Percentiles rank a stretch among this genome's conserved stretches.
Evolutionary conservation across 1,284 basidiomycete species (phyloP).

Genomic region (Cutaneotrichosporon arboriforme): DNA sequence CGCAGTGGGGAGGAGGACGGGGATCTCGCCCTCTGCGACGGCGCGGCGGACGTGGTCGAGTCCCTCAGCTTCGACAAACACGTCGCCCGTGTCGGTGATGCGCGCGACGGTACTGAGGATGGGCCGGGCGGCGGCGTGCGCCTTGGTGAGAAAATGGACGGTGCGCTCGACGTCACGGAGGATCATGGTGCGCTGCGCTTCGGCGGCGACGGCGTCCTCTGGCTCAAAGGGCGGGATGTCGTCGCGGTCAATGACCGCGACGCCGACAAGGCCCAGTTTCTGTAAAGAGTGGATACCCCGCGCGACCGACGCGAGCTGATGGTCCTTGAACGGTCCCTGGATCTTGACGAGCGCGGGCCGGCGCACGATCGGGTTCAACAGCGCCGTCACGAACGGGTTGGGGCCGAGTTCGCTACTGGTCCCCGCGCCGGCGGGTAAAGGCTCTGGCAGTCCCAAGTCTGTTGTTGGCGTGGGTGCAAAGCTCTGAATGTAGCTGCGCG

Average conservation of each 20-base stretch:
- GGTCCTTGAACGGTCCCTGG: constrained; percentile 93
- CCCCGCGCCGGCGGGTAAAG: constrained; percentile 21
- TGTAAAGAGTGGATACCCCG: constrained; percentile 91
- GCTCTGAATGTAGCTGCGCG: constrained; percentile 78
- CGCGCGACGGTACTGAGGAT: constrained; percentile 79
- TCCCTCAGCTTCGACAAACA: constrained; percentile 58
- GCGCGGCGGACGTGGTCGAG: constrained; percentile 79
- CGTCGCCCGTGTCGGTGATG: constrained; percentile 48
- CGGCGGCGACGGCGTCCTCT: constrained; percentile 28
- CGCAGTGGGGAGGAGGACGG: constrained; percentile 90
- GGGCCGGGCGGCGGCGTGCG: constrained; percentile 81
- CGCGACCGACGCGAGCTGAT: constrained; percentile 88
- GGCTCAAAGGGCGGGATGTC: constrained; percentile 62
- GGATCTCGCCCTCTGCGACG: constrained; percentile 86
- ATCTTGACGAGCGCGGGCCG: constrained; percentile 82
- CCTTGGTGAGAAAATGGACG: constrained; percentile 73
- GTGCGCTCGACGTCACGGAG: constrained; percentile 78
- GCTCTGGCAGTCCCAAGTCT: constrained; percentile 19
- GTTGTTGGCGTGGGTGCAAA: constrained; percentile 55
- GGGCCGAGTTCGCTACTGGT: constrained; percentile 13
- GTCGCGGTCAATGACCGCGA: constrained; percentile 91
- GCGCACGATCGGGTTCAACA: constrained; percentile 66
- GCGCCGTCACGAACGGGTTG: constrained; percentile 68
- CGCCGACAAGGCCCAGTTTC: constrained; percentile 88
- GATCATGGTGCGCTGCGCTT: constrained; percentile 58